Evolutionary conservation across 495 filamentous ascomycete genomes (phyloP), one percentile per base, ranked within the genome.

Genomic region (Acidomyces sp.): DNA sequence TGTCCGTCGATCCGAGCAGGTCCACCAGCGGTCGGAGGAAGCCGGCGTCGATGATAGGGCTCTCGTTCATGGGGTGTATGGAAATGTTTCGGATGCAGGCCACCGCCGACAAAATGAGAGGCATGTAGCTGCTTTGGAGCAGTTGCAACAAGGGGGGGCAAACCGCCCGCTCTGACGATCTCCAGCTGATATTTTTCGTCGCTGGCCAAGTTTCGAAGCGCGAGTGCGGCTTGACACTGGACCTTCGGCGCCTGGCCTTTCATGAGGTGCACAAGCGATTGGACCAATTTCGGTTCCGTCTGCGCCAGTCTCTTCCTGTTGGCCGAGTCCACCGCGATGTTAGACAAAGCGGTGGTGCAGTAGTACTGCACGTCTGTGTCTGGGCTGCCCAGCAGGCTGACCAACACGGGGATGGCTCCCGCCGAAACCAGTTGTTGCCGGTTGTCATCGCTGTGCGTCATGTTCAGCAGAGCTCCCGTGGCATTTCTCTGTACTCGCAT

Each of bases 361-460:
- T 97, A 97, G 62, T 97, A 97, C 65, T 97, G 90, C 12, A 97
- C 90, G 56, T 97, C 90, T 39, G 94, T 85, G 56, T 97, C 90
- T 16, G 77, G 60, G 25, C 88, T 95, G 11, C 82, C 85, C 24
- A 97, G 72, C 18, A 97, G 71, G 49, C 93, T 85, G 35, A 97
- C 90, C 11, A 97, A 75, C 6, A 96, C 90, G 3, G 90, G 92
- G 46, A 97, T 94, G 7, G 90, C 92, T 37, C 86, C 86, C 34
- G 90, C 92, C 44, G 90, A 88, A 34, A 97, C 90, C 20, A 97
- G 76, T 60, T 96, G 85, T 64, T 94, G 85, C 40, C 90, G 77
- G 58, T 97, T 97, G 56, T 96, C 90, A 62, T 95, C 90, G 93
- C 90, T 96, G 69, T 97, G 90, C 47, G 90, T 97, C 90, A 97